Evolutionary conservation across 495 filamentous ascomycete species (phyloP), one percentile per base, ranked within the genome.

Genomic region (Penicillium cinerascens): DNA sequence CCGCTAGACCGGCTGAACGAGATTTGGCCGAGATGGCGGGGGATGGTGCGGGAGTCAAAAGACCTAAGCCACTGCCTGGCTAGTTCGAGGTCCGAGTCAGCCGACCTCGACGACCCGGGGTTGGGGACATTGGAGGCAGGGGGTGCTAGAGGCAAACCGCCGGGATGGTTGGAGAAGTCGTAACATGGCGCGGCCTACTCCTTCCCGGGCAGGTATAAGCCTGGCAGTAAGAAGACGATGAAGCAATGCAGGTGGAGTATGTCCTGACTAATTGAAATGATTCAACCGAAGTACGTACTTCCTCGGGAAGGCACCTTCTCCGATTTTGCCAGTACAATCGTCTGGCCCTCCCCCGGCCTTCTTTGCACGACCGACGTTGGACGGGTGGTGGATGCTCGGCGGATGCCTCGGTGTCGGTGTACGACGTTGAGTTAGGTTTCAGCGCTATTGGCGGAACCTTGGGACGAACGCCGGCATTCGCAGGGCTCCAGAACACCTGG

Each of bases 1-100:
- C 93, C 93, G 49, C 89, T 89, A n/a, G 92, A 92, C 21, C 91
- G 80, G 53, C 88, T 89, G 66, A 86, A 97, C 6, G 77, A 82
- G 20, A 92, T 71, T 45, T 84, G 80, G 47, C 86, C 82, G 42
- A 82, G 61, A 41, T 78, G 77, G 47, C 75, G 82, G 27, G 89
- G 89, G 35, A 97, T 79, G 10, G 74, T 77, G 17, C 76, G 76
- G 17, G 77, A 62, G 47, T 80, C 73, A 61, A 96, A 87, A 9
- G 75, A 75, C 29, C 75, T 66, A 29, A 86, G 81, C 92, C 93
- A 98, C 63, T 78, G 75, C 46, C 92, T 79, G 15, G 91, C 90
- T 55, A 82, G 81, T 11, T 73, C 75, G 29, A 95, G 63, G 26
- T 90, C 81, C 7, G 83, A 81, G 42, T 66, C 63, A 52, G 60